Conservation (phyloP, 2,329 filamentous ascomycete species). For the Coniochaeta sp. region DNA sequence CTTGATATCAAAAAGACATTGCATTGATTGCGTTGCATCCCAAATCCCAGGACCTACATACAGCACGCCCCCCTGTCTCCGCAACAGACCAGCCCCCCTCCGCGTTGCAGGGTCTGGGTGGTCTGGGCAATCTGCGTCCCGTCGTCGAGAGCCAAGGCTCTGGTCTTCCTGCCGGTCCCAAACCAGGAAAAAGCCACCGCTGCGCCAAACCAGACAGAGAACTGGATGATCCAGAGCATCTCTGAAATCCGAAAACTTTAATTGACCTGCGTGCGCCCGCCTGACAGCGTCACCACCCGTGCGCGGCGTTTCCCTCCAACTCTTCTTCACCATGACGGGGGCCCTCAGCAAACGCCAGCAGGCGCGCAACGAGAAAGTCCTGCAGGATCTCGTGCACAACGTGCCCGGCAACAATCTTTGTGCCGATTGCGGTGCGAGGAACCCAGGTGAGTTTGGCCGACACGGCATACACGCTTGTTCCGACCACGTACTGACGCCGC, state of each 20-base stretch:
- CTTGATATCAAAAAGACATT: background rate
- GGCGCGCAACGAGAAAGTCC: conserved; percentile 86
- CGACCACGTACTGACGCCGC: conserved; percentile 20
- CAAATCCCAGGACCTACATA: background rate
- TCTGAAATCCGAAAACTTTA: background rate
- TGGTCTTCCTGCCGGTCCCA: background rate
- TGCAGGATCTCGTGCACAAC: conserved; percentile 82
- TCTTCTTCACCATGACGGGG: conserved; percentile 45
- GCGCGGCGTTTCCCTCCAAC: background rate
- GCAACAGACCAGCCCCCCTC: background rate
- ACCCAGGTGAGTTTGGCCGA: conserved; percentile 62
- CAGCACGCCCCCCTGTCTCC: background rate
- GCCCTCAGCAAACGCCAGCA: conserved; percentile 92
- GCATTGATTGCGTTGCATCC: background rate
- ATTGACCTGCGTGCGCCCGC: background rate
- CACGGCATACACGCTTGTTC: background rate
- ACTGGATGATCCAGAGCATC: background rate
- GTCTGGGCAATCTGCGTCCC: conserved; percentile 1
- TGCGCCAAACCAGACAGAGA: background rate
- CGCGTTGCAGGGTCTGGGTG: background rate
- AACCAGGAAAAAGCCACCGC: conserved; percentile 1
- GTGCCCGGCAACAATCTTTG: conserved; percentile 86
- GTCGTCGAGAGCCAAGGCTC: background rate
- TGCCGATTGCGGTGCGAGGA: conserved; percentile 85
- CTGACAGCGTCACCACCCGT: background rate